Evolutionary conservation across 148 eudicot genomes (phyloP).

Genomic region (Tetragonia tetragonoides): DNA sequence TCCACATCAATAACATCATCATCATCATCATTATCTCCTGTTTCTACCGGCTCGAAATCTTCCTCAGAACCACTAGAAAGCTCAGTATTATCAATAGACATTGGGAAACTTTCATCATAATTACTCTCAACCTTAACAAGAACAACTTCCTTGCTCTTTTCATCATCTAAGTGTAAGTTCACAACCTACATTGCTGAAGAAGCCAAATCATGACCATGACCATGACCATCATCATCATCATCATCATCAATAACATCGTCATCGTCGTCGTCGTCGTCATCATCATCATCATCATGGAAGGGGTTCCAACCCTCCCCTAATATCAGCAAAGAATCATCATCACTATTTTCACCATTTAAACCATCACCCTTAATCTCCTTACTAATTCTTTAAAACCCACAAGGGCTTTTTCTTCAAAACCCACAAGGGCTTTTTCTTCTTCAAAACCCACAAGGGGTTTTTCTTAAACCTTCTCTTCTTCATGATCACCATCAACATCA

Average conservation of each 20-base stretch:
- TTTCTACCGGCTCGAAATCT: background rate
- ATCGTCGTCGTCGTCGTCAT: background rate
- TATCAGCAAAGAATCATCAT: conserved; percentile 17
- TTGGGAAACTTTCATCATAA: background rate
- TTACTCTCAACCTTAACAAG: background rate
- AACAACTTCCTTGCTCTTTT: background rate
- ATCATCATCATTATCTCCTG: background rate
- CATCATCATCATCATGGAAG: conserved; percentile 6
- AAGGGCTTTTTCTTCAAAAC: background rate
- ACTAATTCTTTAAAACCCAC: background rate
- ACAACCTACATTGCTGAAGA: background rate
- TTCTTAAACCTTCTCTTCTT: too few species aligned
- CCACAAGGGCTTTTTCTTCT: too few species aligned
- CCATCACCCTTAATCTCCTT: background rate
- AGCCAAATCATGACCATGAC: too few species aligned
- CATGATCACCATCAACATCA: background rate
- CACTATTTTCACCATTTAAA: background rate
- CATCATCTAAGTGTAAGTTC: background rate
- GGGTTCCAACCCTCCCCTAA: conserved; percentile 21
- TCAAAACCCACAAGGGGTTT: too few species aligned
- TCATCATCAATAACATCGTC: too few species aligned
- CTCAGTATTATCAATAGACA: background rate
- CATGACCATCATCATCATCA: background rate
- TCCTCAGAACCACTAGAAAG: background rate
- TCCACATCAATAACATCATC: too few species aligned